phyloP scores from a whole-genome alignment of 768 basidiomycete species.

The Basidioascus undulatus region DNA sequence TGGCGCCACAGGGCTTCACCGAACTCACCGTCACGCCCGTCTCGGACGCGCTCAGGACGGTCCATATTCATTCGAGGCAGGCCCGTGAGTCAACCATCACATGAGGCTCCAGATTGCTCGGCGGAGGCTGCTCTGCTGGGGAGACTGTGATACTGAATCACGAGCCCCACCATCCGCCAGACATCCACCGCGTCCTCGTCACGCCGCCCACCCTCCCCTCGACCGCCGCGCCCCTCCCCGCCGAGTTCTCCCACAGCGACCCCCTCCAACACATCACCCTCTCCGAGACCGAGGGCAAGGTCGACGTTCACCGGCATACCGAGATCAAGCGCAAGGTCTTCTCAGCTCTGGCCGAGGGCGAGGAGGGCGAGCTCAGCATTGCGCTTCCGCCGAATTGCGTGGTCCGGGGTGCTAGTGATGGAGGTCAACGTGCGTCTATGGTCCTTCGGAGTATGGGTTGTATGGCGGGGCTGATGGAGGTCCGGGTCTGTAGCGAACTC shows the following conservation, averaged over 20 bases:
- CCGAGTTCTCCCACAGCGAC: slow-evolving; percentile 59
- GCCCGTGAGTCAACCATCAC: slow-evolving; percentile 33
- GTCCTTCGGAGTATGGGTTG: not conserved
- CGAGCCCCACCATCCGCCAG: slow-evolving; percentile 21
- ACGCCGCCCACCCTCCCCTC: slow-evolving; percentile 4
- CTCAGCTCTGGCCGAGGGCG: slow-evolving; percentile 66
- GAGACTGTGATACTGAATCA: too few relatives aligned
- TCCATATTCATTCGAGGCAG: slow-evolving; percentile 73
- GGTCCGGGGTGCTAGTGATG: slow-evolving; percentile 20
- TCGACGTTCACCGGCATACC: slow-evolving; percentile 68
- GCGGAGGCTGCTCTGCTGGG: too few relatives aligned
- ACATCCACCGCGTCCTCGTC: slow-evolving; percentile 34
- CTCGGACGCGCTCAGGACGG: slow-evolving; percentile 47
- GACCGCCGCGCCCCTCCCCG: slow-evolving; percentile 42
- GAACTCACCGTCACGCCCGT: slow-evolving; percentile 73
- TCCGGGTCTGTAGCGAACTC: slow-evolving; percentile 12
- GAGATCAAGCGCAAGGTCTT: slow-evolving; percentile 83
- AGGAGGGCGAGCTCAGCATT: slow-evolving; percentile 86
- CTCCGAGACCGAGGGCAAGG: slow-evolving; percentile 39
- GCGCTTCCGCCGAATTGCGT: slow-evolving; percentile 48
- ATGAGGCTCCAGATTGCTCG: slow-evolving; percentile 13
- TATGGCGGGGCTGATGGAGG: not conserved
- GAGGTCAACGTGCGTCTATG: not conserved
- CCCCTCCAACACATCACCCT: slow-evolving; percentile 40
- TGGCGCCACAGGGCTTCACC: slow-evolving; percentile 48